Evolutionary conservation across 140 eudicot species (phyloP).

Genomic region (Ambrosia hybrid): DNA sequence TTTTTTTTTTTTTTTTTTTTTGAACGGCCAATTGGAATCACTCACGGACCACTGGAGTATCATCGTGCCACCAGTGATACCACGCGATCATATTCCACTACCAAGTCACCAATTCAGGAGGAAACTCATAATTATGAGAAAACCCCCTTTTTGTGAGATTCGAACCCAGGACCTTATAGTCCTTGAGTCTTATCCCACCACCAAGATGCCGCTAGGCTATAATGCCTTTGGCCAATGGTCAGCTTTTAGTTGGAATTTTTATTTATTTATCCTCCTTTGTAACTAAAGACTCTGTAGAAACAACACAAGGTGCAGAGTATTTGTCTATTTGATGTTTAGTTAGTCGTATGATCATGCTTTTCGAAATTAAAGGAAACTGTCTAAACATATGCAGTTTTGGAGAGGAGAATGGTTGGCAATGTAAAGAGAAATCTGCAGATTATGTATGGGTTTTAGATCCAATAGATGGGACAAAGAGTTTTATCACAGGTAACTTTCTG

Average conservation of each 20-base stretch:
- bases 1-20: no score
- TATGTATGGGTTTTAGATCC: conserved; percentile 99
- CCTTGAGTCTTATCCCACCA: no score
- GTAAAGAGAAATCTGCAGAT: conserved; percentile 77
- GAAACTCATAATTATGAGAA: no score
- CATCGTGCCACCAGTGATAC: no score
- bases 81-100: no score
- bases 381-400: conserved; percentile 62
- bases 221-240: no score
- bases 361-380: not conserved
- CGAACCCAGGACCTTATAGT: no score
- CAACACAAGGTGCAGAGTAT: not conserved
- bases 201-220: no score
- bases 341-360: conserved; percentile 10
- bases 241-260: not conserved
- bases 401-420: conserved; percentile 97
- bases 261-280: not conserved
- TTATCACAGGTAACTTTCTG: conserved; percentile 71
- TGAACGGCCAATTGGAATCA: no score
- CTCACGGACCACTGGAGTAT: no score
- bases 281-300: not conserved
- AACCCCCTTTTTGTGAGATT: no score
- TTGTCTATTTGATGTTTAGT: conserved; percentile 17
- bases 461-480: conserved; percentile 94
- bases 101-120: no score